Conservation (phyloP, 192 early-diverging fungal genomes). For the Fimicolochytrium jonesii region DNA sequence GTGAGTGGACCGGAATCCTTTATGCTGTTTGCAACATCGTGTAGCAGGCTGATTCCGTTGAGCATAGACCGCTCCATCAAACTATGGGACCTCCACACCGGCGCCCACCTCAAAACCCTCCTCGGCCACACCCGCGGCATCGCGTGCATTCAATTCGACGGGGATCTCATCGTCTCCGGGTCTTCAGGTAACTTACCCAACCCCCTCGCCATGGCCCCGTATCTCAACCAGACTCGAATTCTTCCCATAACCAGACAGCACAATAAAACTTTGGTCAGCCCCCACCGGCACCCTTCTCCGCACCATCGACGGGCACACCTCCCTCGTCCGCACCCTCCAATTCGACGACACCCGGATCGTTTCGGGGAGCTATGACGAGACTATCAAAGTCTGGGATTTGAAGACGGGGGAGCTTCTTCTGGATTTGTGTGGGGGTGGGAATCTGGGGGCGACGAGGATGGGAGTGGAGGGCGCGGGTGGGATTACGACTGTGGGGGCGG, state of each 20-base stretch:
- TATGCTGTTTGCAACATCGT: slow-evolving; percentile 22
- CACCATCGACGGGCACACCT: slow-evolving; percentile 56
- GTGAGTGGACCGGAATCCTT: slow-evolving; percentile 26
- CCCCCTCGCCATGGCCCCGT: background rate
- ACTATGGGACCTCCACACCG: slow-evolving; percentile 75
- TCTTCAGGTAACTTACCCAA: slow-evolving; percentile 50
- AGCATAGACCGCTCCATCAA: slow-evolving; percentile 54
- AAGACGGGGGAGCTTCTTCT: slow-evolving; percentile 48
- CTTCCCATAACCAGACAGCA: slow-evolving; percentile 40
- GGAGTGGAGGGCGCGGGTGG: too few species aligned
- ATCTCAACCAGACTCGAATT: background rate
- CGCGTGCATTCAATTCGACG: slow-evolving; percentile 89
- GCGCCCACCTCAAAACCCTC: slow-evolving; percentile 61
- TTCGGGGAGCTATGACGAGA: slow-evolving; percentile 85
- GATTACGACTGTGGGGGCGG: too few species aligned
- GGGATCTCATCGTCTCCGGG: slow-evolving; percentile 75
- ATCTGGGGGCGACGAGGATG: too few species aligned
- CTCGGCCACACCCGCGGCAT: slow-evolving; percentile 77
- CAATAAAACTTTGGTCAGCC: slow-evolving; percentile 76
- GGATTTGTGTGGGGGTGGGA: slow-evolving; percentile 21
- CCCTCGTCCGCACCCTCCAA: slow-evolving; percentile 70
- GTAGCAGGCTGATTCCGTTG: background rate
- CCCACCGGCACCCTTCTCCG: slow-evolving; percentile 49
- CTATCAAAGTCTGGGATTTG: slow-evolving; percentile 83
- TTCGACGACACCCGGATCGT: slow-evolving; percentile 65